phyloP scores from a whole-genome alignment of 1,284 basidiomycete genomes.

The Neonothopanus nambi region DNA sequence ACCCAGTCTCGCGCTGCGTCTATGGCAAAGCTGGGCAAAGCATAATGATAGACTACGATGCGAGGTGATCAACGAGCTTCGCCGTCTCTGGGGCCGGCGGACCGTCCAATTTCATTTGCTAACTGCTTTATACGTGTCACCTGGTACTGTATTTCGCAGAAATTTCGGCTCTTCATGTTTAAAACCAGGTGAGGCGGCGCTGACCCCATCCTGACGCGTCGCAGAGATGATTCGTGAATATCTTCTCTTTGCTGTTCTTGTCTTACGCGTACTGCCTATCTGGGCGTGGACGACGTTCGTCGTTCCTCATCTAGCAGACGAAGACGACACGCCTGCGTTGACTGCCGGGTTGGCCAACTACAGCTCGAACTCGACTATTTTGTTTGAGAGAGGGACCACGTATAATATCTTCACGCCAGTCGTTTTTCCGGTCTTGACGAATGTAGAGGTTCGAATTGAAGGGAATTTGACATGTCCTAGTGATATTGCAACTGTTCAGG shows the following conservation, averaged over 20 bases:
- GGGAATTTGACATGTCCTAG: constrained; percentile 59
- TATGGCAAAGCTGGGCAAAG: no score
- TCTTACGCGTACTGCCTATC: background rate
- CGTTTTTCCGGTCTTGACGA: constrained; percentile 53
- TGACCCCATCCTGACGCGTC: no score
- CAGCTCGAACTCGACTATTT: constrained; percentile 49
- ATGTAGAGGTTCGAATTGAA: constrained; percentile 57
- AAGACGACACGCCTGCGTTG: constrained; percentile 54
- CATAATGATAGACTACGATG: no score
- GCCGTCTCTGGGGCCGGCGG: no score
- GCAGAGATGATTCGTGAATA: background rate
- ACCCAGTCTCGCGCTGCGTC: no score
- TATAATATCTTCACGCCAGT: constrained; percentile 63
- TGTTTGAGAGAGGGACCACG: constrained; percentile 54
- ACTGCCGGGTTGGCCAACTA: constrained; percentile 39
- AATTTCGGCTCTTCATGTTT: no score
- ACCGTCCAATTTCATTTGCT: no score
- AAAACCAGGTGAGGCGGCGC: no score
- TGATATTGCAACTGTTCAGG: constrained; percentile 56
- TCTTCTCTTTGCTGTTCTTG: background rate
- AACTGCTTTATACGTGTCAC: no score
- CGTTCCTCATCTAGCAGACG: constrained; percentile 48
- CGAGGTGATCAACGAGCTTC: no score
- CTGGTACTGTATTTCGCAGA: no score
- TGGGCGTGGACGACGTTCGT: constrained; percentile 48